Conservation (phyloP, 2,329 filamentous ascomycete genomes). For the Myriangium duriaei region DNA sequence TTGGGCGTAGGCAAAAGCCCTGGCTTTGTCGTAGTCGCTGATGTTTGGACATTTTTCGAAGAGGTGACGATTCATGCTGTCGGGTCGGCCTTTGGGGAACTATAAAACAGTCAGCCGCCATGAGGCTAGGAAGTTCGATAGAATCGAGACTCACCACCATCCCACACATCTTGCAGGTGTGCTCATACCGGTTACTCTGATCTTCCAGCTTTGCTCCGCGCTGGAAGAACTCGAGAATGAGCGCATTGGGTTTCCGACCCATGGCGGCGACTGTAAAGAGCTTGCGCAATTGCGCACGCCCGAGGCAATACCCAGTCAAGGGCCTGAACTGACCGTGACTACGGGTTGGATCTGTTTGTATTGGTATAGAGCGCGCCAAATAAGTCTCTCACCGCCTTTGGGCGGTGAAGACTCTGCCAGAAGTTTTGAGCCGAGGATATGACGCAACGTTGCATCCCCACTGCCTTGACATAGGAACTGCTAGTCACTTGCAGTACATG, state of each 20-base stretch:
- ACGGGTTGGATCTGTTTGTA: too few species aligned
- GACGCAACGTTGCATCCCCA: too few species aligned
- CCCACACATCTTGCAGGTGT: constrained; percentile 79
- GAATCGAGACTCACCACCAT: constrained; percentile 52
- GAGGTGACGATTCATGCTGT: constrained; percentile 68
- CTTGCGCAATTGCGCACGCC: background rate
- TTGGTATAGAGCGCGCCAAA: too few species aligned
- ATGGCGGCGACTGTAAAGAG: constrained; percentile 34
- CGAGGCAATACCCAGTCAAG: constrained; percentile 7
- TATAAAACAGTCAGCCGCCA: constrained; percentile 18
- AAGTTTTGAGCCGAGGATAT: too few species aligned
- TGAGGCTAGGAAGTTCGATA: background rate
- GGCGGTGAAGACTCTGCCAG: background rate
- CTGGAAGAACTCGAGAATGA: constrained; percentile 81
- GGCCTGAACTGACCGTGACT: background rate
- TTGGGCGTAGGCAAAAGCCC: constrained; percentile 18
- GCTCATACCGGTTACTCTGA: constrained; percentile 81
- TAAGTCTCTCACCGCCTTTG: background rate
- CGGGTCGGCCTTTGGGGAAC: constrained; percentile 80
- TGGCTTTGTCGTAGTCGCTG: constrained; percentile 37
- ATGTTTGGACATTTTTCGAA: constrained; percentile 73
- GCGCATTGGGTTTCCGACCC: constrained; percentile 71
- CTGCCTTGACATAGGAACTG: too few species aligned
- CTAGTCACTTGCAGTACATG: too few species aligned
- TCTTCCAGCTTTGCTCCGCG: constrained; percentile 77